Conservation (phyloP, 2,329 filamentous ascomycete species). For the Trichoderma koningiopsis region DNA sequence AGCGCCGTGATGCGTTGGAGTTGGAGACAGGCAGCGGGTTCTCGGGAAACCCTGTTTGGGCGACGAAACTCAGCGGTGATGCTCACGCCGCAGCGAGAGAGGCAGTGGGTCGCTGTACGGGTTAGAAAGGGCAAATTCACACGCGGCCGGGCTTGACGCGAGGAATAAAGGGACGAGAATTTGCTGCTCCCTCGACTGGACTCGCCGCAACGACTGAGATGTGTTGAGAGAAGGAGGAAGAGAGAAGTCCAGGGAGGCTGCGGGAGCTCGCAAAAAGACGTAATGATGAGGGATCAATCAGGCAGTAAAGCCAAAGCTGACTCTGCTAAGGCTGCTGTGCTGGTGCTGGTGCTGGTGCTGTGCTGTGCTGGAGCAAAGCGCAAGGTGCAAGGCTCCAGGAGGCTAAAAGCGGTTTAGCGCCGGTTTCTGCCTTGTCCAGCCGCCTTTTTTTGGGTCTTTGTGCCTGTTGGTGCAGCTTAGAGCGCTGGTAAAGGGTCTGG, state of each 20-base stretch:
- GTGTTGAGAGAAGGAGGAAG: neutral
- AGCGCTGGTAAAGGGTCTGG: neutral
- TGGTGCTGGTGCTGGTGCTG: neutral
- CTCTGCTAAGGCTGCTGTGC: neutral
- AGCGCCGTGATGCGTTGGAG: neutral
- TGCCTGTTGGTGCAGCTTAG: neutral
- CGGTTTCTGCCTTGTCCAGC: constrained; percentile 23
- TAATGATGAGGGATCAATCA: constrained; percentile 28
- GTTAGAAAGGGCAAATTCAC: constrained; percentile 1
- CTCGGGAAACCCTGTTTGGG: neutral
- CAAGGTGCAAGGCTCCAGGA: constrained; percentile 14
- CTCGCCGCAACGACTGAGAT: neutral
- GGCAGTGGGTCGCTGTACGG: constrained; percentile 11
- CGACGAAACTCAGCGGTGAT: constrained; percentile 23
- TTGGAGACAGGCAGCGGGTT: neutral
- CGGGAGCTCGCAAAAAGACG: constrained; percentile 20
- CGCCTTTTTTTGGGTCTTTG: constrained; percentile 10
- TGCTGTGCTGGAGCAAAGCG: neutral
- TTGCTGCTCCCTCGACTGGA: constrained; percentile 2
- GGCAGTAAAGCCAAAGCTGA: constrained; percentile 26
- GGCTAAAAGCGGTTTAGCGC: constrained; percentile 18
- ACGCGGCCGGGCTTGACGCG: constrained; percentile 7
- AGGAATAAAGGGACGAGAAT: neutral
- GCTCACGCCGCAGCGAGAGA: constrained; percentile 13
- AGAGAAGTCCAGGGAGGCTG: constrained; percentile 1